Conservation (phyloP, 495 filamentous ascomycete genomes). For the Aspergillus egyptiacus region DNA sequence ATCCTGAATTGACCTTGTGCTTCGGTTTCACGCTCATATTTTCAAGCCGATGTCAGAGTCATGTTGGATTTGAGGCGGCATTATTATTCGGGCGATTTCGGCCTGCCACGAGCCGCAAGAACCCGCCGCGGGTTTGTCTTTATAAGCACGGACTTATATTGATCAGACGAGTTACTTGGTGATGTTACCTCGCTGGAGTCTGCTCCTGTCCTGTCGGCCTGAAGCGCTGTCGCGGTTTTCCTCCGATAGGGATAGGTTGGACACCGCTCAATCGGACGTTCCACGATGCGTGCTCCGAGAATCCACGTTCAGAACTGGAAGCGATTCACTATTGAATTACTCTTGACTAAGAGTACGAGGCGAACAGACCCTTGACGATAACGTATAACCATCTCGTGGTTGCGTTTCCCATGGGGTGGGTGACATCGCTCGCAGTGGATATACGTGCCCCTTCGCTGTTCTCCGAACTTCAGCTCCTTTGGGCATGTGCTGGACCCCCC, state of each 20-base stretch:
- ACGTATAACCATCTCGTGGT: background rate
- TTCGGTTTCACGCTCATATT: no score
- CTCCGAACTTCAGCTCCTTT: background rate
- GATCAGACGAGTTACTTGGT: background rate
- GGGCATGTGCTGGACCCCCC: background rate
- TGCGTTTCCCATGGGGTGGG: conserved; percentile 1
- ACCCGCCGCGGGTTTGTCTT: no score
- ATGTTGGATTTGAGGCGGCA: no score
- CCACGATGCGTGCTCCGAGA: background rate
- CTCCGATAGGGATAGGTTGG: background rate
- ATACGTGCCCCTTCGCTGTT: background rate
- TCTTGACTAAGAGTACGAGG: background rate
- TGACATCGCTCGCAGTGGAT: background rate
- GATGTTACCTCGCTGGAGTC: background rate
- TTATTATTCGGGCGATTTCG: no score
- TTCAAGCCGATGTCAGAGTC: no score
- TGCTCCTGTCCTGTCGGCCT: background rate
- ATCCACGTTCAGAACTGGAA: background rate
- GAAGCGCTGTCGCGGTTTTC: background rate
- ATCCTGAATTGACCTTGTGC: no score
- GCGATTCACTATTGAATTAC: conserved; percentile 2
- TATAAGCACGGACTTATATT: background rate
- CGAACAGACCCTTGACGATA: background rate
- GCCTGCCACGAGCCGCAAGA: no score
- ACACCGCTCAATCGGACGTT: background rate